Conservation (phyloP, 2,329 filamentous ascomycete genomes). For the Aspergillus clavatus region DNA sequence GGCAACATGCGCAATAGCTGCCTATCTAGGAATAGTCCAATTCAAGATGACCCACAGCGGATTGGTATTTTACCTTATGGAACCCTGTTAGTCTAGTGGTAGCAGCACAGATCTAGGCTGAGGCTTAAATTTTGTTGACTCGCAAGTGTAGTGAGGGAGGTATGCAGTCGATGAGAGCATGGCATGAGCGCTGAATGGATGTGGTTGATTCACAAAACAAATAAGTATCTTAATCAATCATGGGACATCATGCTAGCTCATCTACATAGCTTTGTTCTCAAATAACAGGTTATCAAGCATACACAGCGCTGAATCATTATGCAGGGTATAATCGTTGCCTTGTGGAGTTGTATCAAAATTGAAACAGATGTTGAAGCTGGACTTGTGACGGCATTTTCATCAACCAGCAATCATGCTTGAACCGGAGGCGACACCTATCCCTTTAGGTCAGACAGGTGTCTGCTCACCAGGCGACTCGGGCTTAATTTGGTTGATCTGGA, state of each 20-base stretch:
- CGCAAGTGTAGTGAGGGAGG: no score
- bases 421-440: not conserved
- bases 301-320: not conserved
- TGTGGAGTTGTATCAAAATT: not conserved
- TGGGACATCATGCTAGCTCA: no score
- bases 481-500: slow-evolving; percentile 37
- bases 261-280: not conserved
- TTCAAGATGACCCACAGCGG: not conserved
- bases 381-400: no score
- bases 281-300: not conserved
- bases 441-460: slow-evolving; percentile 12
- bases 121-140: not conserved
- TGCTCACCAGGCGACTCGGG: slow-evolving; percentile 16
- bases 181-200: no score
- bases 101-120: not conserved
- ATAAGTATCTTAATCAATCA: no score
- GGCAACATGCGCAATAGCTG: not conserved
- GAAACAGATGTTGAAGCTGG: not conserved
- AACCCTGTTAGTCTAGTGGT: no score
- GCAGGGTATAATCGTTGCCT: no score
- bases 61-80: no score
- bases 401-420: not conserved
- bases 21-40: not conserved
- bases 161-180: no score
- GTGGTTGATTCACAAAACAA: no score